A percentile compares a stretch with the other conserved stretches of the same genome.
phyloP scores from a whole-genome alignment of 345 rosid genomes.

The Citrus glauca region DNA sequence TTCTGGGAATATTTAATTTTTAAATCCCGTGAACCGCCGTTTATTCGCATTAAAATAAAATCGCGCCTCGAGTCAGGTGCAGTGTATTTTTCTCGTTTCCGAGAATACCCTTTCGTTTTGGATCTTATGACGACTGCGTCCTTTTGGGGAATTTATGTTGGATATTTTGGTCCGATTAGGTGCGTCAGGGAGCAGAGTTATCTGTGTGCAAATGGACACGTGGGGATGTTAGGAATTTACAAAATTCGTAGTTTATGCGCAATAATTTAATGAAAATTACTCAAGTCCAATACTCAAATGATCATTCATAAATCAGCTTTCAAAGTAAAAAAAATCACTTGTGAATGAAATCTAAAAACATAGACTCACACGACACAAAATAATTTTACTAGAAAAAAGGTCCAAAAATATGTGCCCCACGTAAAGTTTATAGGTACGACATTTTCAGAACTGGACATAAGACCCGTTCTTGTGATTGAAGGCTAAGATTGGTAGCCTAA shows the following conservation, averaged over 20 bases:
- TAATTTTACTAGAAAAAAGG: too few species aligned
- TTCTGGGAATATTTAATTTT: neutral
- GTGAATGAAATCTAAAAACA: neutral
- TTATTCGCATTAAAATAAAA: constrained; percentile 1
- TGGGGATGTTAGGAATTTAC: neutral
- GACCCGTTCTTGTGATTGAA: neutral
- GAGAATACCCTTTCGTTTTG: neutral
- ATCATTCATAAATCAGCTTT: neutral
- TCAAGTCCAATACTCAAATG: neutral
- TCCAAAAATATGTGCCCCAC: too few species aligned
- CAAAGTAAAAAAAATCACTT: too few species aligned
- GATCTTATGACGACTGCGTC: constrained; percentile 4
- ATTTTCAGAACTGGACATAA: neutral
- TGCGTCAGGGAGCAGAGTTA: neutral
- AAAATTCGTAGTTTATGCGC: too few species aligned
- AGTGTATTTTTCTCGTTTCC: neutral
- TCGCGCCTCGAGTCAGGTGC: constrained; percentile 6
- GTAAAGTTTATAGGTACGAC: neutral
- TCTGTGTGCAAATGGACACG: constrained; percentile 8
- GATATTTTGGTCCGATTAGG: neutral
- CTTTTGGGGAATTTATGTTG: constrained; percentile 3
- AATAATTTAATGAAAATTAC: neutral
- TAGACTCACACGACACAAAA: neutral
- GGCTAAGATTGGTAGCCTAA: neutral
- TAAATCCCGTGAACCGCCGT: constrained; percentile 22